Percentiles rank a stretch among this genome's conserved stretches.
phyloP scores from a whole-genome alignment of 441 rosid species.

The Jatropha podagrica region DNA sequence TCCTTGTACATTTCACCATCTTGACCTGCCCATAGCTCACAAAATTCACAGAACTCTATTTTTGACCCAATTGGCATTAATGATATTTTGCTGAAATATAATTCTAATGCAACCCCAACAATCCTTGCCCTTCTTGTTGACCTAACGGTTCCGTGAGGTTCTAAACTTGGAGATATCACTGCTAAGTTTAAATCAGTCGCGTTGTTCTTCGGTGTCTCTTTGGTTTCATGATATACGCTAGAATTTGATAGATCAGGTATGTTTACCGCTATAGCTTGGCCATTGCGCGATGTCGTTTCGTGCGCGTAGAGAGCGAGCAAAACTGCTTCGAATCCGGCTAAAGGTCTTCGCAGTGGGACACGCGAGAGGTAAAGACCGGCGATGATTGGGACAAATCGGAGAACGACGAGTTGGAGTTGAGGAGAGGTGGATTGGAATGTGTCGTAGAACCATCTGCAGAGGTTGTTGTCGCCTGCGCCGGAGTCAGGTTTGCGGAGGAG shows the following conservation, averaged over 20 bases:
- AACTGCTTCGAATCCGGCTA: conserved; percentile 91
- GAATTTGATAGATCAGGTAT: conserved; percentile 73
- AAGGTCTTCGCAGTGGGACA: conserved; percentile 51
- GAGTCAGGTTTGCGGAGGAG: conserved; percentile 66
- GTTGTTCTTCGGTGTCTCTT: conserved; percentile 30
- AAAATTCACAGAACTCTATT: conserved; percentile 67
- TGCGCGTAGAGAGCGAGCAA: conserved; percentile 75
- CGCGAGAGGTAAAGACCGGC: conserved; percentile 79
- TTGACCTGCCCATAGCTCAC: conserved; percentile 62
- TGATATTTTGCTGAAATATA: conserved; percentile 55
- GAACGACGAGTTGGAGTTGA: conserved; percentile 68
- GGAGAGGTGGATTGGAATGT: conserved; percentile 68
- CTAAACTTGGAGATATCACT: conserved; percentile 66
- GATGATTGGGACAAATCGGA: conserved; percentile 65
- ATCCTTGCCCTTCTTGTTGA: conserved; percentile 71
- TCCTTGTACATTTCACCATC: conserved; percentile 35
- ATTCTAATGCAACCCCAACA: conserved; percentile 71
- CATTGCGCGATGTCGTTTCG: conserved; percentile 61
- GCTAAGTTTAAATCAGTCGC: conserved; percentile 61
- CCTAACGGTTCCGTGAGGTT: conserved; percentile 74
- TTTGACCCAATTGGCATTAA: conserved; percentile 59
- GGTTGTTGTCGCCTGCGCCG: conserved; percentile 76
- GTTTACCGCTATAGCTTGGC: conserved; percentile 60
- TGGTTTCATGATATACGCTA: conserved; percentile 70
- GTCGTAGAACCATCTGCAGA: conserved; percentile 93